Evolutionary conservation across 75 land plant species (phyloP).

Genomic region (Pseudotsuga menziesii): DNA sequence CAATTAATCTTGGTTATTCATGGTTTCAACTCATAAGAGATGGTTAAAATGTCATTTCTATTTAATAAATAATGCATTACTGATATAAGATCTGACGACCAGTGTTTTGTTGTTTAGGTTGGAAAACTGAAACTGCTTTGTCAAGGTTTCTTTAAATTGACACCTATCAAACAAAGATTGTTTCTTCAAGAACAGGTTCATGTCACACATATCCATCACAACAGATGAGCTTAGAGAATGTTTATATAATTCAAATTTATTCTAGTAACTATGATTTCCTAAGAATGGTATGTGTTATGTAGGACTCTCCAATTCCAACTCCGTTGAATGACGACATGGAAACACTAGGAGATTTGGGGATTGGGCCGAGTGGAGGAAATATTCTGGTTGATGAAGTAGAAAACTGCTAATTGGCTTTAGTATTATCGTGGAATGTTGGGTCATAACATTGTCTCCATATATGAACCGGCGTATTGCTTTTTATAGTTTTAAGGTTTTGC

Average conservation of each 20-base stretch:
- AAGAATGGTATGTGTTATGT: constrained; percentile 3
- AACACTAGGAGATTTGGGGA: constrained; percentile 59
- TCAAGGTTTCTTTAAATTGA: constrained; percentile 84
- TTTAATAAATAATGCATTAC: neutral
- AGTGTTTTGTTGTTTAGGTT: constrained; percentile 37
- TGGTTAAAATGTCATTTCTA: neutral
- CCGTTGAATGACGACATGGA: constrained; percentile 84
- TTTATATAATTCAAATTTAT: neutral
- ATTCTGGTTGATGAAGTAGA: constrained; percentile 76
- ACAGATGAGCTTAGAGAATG: neutral
- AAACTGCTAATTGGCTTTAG: neutral
- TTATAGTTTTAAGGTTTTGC: too few species aligned
- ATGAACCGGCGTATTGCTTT: too few species aligned
- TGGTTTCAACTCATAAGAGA: neutral
- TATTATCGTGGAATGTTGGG: too few species aligned
- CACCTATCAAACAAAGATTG: constrained; percentile 47
- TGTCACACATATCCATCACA: neutral
- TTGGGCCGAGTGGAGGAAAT: constrained; percentile 34
- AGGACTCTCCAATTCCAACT: constrained; percentile 78
- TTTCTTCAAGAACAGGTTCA: constrained; percentile 80
- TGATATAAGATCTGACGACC: neutral
- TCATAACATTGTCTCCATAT: too few species aligned
- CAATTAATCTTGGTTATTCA: neutral
- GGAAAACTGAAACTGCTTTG: constrained; percentile 90
- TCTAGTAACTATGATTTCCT: neutral